Conservation (phyloP, 78 protist genomes). For the Neovahlkampfia damariscottae region DNA sequence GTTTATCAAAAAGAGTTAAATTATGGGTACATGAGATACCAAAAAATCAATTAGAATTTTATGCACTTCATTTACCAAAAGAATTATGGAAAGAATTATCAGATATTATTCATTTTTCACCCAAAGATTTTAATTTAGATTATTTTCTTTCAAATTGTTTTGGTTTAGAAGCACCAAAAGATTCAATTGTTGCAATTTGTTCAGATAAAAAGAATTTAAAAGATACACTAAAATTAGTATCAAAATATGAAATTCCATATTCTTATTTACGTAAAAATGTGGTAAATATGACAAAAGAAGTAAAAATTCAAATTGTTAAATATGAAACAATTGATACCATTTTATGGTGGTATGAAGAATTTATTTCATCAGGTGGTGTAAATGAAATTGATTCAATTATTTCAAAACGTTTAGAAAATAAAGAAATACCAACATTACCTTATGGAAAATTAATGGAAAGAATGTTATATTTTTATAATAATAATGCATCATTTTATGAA, state of each 20-base stretch:
- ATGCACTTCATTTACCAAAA: neutral
- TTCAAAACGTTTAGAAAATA: neutral
- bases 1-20: neutral
- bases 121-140: neutral
- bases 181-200: neutral
- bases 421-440: neutral
- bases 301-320: neutral
- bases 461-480: neutral
- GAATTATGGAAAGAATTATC: neutral
- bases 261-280: neutral
- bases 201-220: too few species aligned
- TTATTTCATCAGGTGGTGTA: too few species aligned
- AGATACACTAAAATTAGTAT: too few species aligned
- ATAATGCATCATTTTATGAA: neutral
- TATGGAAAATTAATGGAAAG: constrained; percentile 1
- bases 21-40: neutral
- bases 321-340: neutral
- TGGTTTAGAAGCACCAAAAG: neutral
- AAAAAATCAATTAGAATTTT: neutral
- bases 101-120: neutral
- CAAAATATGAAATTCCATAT: neutral
- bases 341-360: constrained; percentile 12
- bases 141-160: neutral
- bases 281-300: neutral
- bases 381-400: neutral